phyloP scores from a whole-genome alignment of 2,329 filamentous ascomycete genomes.

The Sphaerulina vaccinii region DNA sequence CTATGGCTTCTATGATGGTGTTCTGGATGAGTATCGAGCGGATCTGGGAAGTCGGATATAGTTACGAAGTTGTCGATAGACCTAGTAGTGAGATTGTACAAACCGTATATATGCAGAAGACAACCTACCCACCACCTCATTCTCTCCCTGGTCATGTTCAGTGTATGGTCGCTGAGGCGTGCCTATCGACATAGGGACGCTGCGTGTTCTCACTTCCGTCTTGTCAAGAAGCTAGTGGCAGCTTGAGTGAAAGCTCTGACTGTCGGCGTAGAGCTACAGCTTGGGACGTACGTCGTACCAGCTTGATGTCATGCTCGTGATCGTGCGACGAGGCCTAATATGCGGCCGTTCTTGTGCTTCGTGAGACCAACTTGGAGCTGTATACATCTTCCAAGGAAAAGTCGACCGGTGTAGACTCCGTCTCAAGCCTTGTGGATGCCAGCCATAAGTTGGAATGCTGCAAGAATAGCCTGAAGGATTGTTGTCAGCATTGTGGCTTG shows the following conservation, averaged over 20 bases:
- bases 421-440: neutral
- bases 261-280: too few relatives aligned
- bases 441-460: neutral
- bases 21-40: constrained; percentile 22
- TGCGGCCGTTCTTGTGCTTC: neutral
- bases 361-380: neutral
- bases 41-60: neutral
- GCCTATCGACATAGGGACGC: too few relatives aligned
- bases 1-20: constrained; percentile 30
- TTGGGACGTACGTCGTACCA: neutral
- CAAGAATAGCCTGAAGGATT: constrained; percentile 3
- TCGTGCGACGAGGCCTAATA: neutral
- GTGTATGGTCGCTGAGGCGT: too few relatives aligned
- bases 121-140: too few relatives aligned
- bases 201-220: too few relatives aligned
- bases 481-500: constrained; percentile 1
- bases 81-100: too few relatives aligned
- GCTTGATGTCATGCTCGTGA: constrained; percentile 1
- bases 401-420: neutral
- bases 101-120: too few relatives aligned
- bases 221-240: too few relatives aligned
- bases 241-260: too few relatives aligned
- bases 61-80: neutral
- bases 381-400: neutral
- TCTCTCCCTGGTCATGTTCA: too few relatives aligned